These are phyloP conservation scores for Phragmites australis DNA, from an alignment of 176 grass and related monocot genomes.

Conservation along the genomic window DNA sequence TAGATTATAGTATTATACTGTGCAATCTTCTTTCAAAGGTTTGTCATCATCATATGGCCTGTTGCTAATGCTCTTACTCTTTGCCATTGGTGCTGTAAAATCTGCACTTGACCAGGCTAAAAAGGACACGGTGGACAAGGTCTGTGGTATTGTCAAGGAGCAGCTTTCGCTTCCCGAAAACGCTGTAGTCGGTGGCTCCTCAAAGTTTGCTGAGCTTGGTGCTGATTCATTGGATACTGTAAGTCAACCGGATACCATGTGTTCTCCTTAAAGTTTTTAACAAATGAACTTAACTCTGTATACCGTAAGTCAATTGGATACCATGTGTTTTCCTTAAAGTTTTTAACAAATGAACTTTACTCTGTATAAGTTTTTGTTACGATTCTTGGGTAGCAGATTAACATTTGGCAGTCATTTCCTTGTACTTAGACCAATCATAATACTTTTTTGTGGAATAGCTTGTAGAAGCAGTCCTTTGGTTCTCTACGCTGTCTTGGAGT, in stretches of 20 bases:
- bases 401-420: not conserved
- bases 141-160: constrained; percentile 65
- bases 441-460: not conserved
- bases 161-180: constrained; percentile 50
- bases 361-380: not conserved
- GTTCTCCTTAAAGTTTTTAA: not conserved
- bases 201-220: constrained; percentile 64
- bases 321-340: not conserved
- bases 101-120: constrained; percentile 54
- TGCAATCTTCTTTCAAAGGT: not conserved
- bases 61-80: constrained; percentile 2
- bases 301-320: constrained; percentile 44
- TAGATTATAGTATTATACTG: not conserved
- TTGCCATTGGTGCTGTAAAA: constrained; percentile 3
- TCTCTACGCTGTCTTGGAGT: not conserved
- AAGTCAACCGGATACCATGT: not conserved
- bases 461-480: too few species aligned
- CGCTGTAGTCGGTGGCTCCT: constrained; percentile 38
- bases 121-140: constrained; percentile 55
- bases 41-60: not conserved
- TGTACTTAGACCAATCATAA: not conserved
- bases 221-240: constrained; percentile 80
- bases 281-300: not conserved
- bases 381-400: not conserved
- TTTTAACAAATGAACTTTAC: not conserved